Evolutionary conservation across 2,329 filamentous ascomycete species (phyloP).

Genomic region (Stachybotrys elegans): DNA sequence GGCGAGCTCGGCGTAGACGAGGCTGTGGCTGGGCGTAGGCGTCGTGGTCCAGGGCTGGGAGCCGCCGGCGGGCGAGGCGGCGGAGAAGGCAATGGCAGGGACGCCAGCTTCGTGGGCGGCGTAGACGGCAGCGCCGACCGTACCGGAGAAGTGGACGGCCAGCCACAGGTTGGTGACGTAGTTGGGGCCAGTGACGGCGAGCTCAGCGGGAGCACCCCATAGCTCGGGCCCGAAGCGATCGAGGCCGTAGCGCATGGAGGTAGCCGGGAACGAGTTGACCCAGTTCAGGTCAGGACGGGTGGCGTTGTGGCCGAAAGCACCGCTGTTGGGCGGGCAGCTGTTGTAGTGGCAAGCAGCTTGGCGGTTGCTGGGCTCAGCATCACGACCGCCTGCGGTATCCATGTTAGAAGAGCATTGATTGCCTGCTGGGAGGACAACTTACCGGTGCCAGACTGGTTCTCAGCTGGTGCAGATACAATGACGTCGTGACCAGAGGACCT

Average conservation of each 20-base stretch:
- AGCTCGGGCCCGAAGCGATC: conserved; percentile 46
- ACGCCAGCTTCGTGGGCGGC: conserved; percentile 50
- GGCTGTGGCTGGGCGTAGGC: conserved; percentile 47
- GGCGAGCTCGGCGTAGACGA: conserved; percentile 60
- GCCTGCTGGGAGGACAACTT: conserved; percentile 15
- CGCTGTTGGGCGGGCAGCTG: conserved; percentile 54
- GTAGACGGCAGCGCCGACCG: conserved; percentile 59
- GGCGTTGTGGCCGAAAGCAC: conserved; percentile 20
- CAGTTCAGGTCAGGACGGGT: conserved; percentile 59
- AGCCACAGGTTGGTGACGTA: conserved; percentile 53
- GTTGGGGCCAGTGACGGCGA: conserved; percentile 64
- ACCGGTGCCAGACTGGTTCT: conserved; percentile 61
- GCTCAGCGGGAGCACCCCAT: conserved; percentile 51
- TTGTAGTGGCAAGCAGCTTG: conserved; percentile 52
- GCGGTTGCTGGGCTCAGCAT: conserved; percentile 38
- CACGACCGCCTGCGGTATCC: not conserved
- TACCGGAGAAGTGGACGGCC: conserved; percentile 56
- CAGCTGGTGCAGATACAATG: conserved; percentile 60
- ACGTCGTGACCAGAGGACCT: conserved; percentile 52
- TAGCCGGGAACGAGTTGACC: conserved; percentile 67
- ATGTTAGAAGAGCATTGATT: not conserved
- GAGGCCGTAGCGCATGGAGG: conserved; percentile 59
- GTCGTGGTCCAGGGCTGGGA: conserved; percentile 43
- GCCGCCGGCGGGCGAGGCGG: conserved; percentile 41
- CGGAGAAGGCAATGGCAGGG: conserved; percentile 65